phyloP scores from a whole-genome alignment of 2,329 filamentous ascomycete genomes.

The Neofusicoccum laricinum region DNA sequence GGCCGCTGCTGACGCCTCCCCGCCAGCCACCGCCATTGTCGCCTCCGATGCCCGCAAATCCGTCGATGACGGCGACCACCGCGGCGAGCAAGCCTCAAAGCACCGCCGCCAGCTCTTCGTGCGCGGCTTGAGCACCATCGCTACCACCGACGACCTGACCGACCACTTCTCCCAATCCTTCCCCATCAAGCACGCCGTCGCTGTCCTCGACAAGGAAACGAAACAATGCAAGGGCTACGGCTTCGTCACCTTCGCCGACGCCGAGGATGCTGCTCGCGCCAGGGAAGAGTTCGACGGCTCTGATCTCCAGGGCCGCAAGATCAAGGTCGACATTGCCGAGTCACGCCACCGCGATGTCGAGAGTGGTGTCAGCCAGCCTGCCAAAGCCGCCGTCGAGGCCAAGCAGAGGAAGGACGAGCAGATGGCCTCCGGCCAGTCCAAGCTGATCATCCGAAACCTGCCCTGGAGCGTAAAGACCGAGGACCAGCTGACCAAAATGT shows the following conservation, averaged over 20 bases:
- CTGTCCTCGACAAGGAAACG: constrained; percentile 79
- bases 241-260: constrained; percentile 94
- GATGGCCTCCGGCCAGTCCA: constrained; percentile 62
- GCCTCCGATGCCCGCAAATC: neutral
- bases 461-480: constrained; percentile 92
- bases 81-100: constrained; percentile 20
- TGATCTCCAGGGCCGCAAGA: constrained; percentile 72
- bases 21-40: constrained; percentile 17
- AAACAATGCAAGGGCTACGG: constrained; percentile 90
- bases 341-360: constrained; percentile 63
- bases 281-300: constrained; percentile 77
- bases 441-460: constrained; percentile 86
- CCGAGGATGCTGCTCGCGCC: constrained; percentile 82
- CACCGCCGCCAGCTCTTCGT: constrained; percentile 69
- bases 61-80: constrained; percentile 16
- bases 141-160: constrained; percentile 78
- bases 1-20: constrained; percentile 23
- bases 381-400: constrained; percentile 45
- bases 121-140: constrained; percentile 73
- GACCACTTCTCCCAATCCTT: constrained; percentile 92
- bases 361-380: constrained; percentile 38
- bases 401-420: constrained; percentile 68
- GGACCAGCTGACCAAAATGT: constrained; percentile 75
- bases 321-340: constrained; percentile 85
- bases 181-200: constrained; percentile 93